A percentile compares a stretch with the other conserved stretches of the same genome.
Conservation (phyloP, 1,139 yeast species). For the Kodamaea anthophila region DNA sequence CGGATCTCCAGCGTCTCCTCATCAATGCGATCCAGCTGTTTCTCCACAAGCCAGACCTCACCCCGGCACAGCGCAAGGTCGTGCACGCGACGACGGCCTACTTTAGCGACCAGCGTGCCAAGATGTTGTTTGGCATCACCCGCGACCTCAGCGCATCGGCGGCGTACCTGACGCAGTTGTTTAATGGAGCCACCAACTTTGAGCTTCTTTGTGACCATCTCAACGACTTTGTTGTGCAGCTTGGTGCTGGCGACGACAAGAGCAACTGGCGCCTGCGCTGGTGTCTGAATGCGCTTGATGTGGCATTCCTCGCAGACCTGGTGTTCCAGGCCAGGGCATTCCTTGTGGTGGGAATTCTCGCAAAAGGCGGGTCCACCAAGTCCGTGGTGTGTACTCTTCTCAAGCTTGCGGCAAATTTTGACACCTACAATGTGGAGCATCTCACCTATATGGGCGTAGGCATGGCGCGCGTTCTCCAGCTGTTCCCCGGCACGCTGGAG, state of each 20-base stretch:
- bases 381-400: constrained; percentile 46
- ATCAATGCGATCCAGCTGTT: constrained; percentile 72
- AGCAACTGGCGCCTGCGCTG: constrained; percentile 65
- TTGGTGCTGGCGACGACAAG: constrained; percentile 50
- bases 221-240: constrained; percentile 38
- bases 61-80: constrained; percentile 34
- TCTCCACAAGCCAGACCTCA: constrained; percentile 50
- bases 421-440: constrained; percentile 28
- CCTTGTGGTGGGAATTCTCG: constrained; percentile 64
- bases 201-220: constrained; percentile 63
- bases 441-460: constrained; percentile 40
- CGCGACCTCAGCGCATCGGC: constrained; percentile 42
- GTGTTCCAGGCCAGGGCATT: constrained; percentile 69
- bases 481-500: constrained; percentile 49
- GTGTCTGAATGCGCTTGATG: constrained; percentile 60
- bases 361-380: constrained; percentile 60
- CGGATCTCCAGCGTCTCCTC: constrained; percentile 57
- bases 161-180: constrained; percentile 34
- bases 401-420: constrained; percentile 24
- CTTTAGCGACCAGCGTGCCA: constrained; percentile 67
- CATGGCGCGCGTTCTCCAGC: constrained; percentile 56
- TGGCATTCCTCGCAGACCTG: constrained; percentile 56
- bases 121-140: constrained; percentile 72
- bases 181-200: constrained; percentile 46
- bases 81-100: constrained; percentile 51